These are phyloP conservation scores for Claviceps paspali DNA, from an alignment of 2,329 filamentous ascomycete species.

Conservation along the genomic window DNA sequence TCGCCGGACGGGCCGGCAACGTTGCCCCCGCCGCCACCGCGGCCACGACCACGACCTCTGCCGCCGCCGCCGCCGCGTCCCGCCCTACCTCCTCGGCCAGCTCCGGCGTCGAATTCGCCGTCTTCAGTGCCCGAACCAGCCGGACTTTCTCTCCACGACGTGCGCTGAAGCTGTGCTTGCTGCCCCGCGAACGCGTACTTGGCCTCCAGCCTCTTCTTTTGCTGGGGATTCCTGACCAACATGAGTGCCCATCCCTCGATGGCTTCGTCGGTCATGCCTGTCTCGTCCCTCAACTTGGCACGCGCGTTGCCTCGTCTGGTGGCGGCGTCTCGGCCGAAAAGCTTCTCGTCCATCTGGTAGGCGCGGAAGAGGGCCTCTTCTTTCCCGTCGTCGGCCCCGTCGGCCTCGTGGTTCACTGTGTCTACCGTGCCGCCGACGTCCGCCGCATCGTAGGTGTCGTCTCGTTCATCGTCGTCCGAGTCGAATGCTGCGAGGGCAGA, in stretches of 20 bases:
- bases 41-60: conserved; percentile 26
- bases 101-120: conserved; percentile 31
- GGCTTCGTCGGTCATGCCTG: conserved; percentile 81
- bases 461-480: conserved; percentile 86
- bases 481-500: conserved; percentile 82
- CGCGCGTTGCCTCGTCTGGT: conserved; percentile 52
- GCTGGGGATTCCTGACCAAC: conserved; percentile 56
- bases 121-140: conserved; percentile 42
- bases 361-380: conserved; percentile 62
- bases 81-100: conserved; percentile 21
- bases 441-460: conserved; percentile 88
- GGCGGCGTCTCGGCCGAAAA: conserved; percentile 57
- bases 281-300: conserved; percentile 52
- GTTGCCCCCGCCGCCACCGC: conserved; percentile 34
- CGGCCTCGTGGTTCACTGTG: conserved; percentile 39
- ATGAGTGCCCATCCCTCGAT: conserved; percentile 92
- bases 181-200: conserved; percentile 52
- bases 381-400: conserved; percentile 32
- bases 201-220: conserved; percentile 53
- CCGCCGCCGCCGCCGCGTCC: not conserved
- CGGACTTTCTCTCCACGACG: conserved; percentile 45
- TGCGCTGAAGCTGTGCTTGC: conserved; percentile 50
- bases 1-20: conserved; percentile 52
- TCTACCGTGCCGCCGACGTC: conserved; percentile 88
- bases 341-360: conserved; percentile 46